phyloP scores from a whole-genome alignment of 345 rosid species.

The Luvunga scandens region DNA sequence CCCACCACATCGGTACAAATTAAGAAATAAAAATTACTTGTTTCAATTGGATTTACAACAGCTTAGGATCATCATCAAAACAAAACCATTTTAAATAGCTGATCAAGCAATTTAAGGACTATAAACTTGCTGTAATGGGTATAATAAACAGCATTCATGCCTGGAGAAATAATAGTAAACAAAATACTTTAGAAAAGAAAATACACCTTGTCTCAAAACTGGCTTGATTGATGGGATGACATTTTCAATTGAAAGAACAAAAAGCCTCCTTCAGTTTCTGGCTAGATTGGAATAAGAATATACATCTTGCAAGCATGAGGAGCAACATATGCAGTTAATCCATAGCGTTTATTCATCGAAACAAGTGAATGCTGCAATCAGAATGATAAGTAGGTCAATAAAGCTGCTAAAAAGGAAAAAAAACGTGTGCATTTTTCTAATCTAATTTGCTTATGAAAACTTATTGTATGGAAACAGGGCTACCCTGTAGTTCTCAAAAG shows the following conservation, averaged over 20 bases:
- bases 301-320: constrained; percentile 42
- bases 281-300: constrained; percentile 22
- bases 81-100: not conserved
- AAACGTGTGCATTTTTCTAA: not conserved
- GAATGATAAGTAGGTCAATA: not conserved
- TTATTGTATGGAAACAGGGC: not conserved
- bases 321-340: constrained; percentile 29
- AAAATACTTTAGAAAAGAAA: not conserved
- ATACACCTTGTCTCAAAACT: not conserved
- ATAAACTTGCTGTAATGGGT: too few relatives aligned
- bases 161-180: not conserved
- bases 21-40: not conserved
- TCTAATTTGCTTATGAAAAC: not conserved
- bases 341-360: constrained; percentile 24
- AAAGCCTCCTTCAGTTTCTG: not conserved
- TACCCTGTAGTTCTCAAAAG: not conserved
- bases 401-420: not conserved
- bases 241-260: not conserved
- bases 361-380: constrained; percentile 34
- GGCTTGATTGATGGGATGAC: not conserved
- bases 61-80: not conserved
- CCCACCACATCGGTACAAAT: not conserved
- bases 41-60: not conserved
- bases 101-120: too few relatives aligned
- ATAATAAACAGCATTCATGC: not conserved